These are phyloP conservation scores for Leucosporidium scottii DNA, from an alignment of 768 basidiomycete genomes.

Conservation along the genomic window DNA sequence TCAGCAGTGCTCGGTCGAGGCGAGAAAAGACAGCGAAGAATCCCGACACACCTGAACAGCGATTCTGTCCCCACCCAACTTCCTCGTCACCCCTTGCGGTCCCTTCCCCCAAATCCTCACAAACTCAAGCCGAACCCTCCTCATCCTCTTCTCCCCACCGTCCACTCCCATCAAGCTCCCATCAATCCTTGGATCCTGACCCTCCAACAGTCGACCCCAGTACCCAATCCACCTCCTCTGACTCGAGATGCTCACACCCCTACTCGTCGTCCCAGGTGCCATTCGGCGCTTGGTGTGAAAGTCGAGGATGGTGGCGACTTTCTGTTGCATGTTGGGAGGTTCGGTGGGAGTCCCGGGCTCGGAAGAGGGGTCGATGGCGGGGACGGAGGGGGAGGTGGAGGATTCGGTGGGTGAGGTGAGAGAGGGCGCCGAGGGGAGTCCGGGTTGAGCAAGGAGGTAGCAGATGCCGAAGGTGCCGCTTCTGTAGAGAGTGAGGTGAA, in stretches of 20 bases:
- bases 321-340: conserved; percentile 31
- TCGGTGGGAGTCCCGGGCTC: conserved; percentile 43
- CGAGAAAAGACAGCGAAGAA: conserved; percentile 15
- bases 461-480: conserved; percentile 80
- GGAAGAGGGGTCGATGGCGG: conserved; percentile 18
- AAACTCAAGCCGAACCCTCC: conserved; percentile 34
- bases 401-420: conserved; percentile 26
- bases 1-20: no score
- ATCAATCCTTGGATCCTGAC: conserved; percentile 29
- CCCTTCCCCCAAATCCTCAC: conserved; percentile 35
- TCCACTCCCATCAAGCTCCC: conserved; percentile 3
- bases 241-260: conserved; percentile 34
- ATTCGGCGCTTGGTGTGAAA: conserved; percentile 42
- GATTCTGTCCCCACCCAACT: conserved; percentile 33
- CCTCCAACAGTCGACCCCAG: conserved; percentile 46
- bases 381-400: not conserved
- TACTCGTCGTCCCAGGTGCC: conserved; percentile 50
- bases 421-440: conserved; percentile 48
- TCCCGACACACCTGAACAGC: conserved; percentile 19
- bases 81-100: conserved; percentile 35
- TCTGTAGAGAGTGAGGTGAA: conserved; percentile 39
- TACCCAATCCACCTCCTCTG: conserved; percentile 51
- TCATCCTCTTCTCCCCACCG: conserved; percentile 10
- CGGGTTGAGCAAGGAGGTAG: conserved; percentile 61
- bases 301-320: not conserved